Evolutionary conservation across 2,329 filamentous ascomycete genomes (phyloP).

Genomic region (Blastomyces percursus): DNA sequence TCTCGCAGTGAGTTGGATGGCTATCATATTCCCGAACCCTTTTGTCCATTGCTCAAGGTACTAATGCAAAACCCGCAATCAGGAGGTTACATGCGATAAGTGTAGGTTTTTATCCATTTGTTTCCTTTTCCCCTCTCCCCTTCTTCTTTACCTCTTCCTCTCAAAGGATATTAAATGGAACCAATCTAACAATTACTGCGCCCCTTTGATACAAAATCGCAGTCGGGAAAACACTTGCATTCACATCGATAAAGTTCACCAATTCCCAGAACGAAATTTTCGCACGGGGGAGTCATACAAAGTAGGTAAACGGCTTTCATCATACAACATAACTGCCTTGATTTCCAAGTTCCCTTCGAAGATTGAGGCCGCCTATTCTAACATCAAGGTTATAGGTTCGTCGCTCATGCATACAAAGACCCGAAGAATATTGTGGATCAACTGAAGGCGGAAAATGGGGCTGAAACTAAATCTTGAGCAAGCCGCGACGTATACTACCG

Average conservation of each 20-base stretch:
- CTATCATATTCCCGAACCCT: neutral
- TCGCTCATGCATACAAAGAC: slow-evolving; percentile 52
- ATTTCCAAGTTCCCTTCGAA: neutral
- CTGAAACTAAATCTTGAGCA: neutral
- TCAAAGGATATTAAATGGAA: neutral
- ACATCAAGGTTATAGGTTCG: slow-evolving; percentile 34
- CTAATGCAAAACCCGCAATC: slow-evolving; percentile 12
- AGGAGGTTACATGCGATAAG: slow-evolving; percentile 54
- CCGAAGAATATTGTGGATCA: slow-evolving; percentile 44
- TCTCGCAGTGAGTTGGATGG: slow-evolving; percentile 35
- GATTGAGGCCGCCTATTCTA: neutral
- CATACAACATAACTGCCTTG: neutral
- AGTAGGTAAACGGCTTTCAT: slow-evolving; percentile 33
- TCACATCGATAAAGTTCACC: slow-evolving; percentile 50
- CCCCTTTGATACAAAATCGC: neutral
- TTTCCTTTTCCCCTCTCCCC: neutral
- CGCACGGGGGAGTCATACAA: slow-evolving; percentile 57
- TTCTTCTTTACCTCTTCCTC: neutral
- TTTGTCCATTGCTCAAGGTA: neutral
- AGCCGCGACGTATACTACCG: neutral
- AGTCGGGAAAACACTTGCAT: slow-evolving; percentile 57
- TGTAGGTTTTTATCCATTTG: slow-evolving; percentile 36
- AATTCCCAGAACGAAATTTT: slow-evolving; percentile 50
- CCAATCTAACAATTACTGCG: neutral
- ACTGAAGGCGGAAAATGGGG: slow-evolving; percentile 1